phyloP scores from a whole-genome alignment of 2,329 filamentous ascomycete species.

The Beauveria australis region DNA sequence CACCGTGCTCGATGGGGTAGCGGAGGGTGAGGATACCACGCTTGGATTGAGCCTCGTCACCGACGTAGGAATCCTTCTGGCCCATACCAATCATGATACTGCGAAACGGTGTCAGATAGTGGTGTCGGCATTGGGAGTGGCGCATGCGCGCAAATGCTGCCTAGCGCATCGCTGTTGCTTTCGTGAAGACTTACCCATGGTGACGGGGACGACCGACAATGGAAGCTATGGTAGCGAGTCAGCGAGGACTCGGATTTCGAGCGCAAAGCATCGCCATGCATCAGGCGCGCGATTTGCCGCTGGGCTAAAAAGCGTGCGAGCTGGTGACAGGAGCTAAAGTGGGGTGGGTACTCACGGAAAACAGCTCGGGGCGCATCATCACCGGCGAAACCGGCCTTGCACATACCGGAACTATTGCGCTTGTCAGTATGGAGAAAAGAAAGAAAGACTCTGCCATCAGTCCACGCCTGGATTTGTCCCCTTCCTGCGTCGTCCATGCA shows the following conservation, averaged over 20 bases:
- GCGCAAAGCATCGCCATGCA: neutral
- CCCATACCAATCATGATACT: slow-evolving; percentile 99
- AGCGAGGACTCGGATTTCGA: neutral
- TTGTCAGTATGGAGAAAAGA: slow-evolving; percentile 28
- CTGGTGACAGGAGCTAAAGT: slow-evolving; percentile 22
- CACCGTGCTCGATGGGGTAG: slow-evolving; percentile 99
- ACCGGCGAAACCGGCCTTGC: slow-evolving; percentile 99
- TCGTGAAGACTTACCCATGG: slow-evolving; percentile 15
- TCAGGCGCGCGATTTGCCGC: neutral
- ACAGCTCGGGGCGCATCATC: slow-evolving; percentile 99
- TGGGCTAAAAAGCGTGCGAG: slow-evolving; percentile 2
- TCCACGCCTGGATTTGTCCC: neutral
- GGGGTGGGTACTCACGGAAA: slow-evolving; percentile 76
- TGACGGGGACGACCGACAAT: slow-evolving; percentile 99
- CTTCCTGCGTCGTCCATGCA: neutral
- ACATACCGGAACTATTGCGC: slow-evolving; percentile 90
- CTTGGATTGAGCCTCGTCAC: slow-evolving; percentile 99
- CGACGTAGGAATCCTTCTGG: slow-evolving; percentile 99
- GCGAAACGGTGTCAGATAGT: slow-evolving; percentile 11
- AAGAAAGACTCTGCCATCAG: neutral
- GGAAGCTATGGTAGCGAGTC: slow-evolving; percentile 37
- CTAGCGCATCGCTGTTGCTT: neutral
- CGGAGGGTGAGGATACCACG: slow-evolving; percentile 99
- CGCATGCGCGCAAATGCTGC: neutral
- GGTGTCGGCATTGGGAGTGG: slow-evolving; percentile 10